Evolutionary conservation across 1,284 basidiomycete genomes (phyloP).

Genomic region (Boletus sp.): DNA sequence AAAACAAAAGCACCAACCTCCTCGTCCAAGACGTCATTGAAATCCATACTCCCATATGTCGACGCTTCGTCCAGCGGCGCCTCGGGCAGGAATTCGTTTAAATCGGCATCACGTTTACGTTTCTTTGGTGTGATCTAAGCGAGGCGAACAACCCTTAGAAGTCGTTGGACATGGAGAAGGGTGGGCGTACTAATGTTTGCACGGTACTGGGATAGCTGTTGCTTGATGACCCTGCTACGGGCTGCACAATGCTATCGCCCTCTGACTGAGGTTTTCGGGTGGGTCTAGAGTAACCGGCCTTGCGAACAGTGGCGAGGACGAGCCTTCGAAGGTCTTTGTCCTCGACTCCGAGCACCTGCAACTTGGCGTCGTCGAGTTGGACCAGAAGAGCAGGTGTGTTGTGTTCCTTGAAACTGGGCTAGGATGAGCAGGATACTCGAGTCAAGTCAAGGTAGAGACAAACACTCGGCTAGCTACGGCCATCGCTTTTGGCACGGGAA

Average conservation of each 20-base stretch:
- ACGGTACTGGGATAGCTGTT: constrained; percentile 10
- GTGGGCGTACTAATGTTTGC: constrained; percentile 25
- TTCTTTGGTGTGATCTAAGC: constrained; percentile 46
- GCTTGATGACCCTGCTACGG: constrained; percentile 10
- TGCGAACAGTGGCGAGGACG: constrained; percentile 60
- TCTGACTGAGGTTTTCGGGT: constrained; percentile 8
- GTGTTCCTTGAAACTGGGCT: constrained; percentile 66
- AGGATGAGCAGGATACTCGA: constrained; percentile 7
- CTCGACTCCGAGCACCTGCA: constrained; percentile 54
- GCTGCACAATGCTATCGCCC: not conserved
- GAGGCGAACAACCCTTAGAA: constrained; percentile 1
- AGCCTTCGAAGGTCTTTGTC: constrained; percentile 69
- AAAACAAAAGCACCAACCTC: constrained; percentile 41
- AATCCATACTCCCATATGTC: constrained; percentile 55
- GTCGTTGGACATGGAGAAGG: constrained; percentile 19
- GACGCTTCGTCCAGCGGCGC: constrained; percentile 47
- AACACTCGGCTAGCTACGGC: constrained; percentile 74
- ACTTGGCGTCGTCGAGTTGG: constrained; percentile 55
- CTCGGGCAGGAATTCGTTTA: constrained; percentile 60
- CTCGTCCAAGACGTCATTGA: constrained; percentile 69
- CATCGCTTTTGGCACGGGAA: constrained; percentile 76
- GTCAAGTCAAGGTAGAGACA: constrained; percentile 25
- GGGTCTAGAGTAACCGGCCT: constrained; percentile 50
- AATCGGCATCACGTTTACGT: constrained; percentile 47
- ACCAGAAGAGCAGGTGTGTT: constrained; percentile 60